Base-by-base conservation (phyloP, 805 yeast species). In the Myxozyma mucilagina region DNA sequence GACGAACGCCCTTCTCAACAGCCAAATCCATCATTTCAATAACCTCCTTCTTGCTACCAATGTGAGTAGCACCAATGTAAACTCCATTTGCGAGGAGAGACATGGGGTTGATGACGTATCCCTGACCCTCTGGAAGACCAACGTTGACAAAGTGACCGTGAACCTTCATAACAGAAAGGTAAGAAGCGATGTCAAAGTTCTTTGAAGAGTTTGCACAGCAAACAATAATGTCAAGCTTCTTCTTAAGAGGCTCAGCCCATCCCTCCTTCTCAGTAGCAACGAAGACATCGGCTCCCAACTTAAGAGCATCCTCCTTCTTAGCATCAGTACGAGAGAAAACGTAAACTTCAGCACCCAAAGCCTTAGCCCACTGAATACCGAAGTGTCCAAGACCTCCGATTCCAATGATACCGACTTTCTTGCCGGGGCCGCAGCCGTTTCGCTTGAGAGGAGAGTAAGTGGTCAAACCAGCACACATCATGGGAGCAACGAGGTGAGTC, bases 391-490 rank as follows among this genome's bases (percentile, higher is more conserved):
- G 76, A 34, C 89, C 89, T 48, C 89, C 89, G 61, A 85, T 79
- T 50, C 88, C 88, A 57, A 81, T 78, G 56, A 85, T 74, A 44
- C 86, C 88, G 51, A 85, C 86, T 54, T 74, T 78, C 60, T 76
- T 77, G 56, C 83, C 83, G 49, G 79, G 77, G 56, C 79, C 82
- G 67, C 75, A 78, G 38, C 78, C 79, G 56, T 77, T 76, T 70
- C 74, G 72, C 39, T 68, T 75, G 67, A 87, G 74, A 56, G 92
- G 92, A 11, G 89, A 81, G 75, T 76, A 87, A 4, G 84, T 85
- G 8, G 93, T 87, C 70, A 85, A 75, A 56, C 93, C 93, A 57
- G 89, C 92, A 77, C 93, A 87, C 75, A 86, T 75, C 74, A 87
- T 75, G 54, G 92, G 91, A 3, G 90, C 91, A 41, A 83, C 89